phyloP scores from a whole-genome alignment of 78 protist species.

The Chrysochromulina tobinii region DNA sequence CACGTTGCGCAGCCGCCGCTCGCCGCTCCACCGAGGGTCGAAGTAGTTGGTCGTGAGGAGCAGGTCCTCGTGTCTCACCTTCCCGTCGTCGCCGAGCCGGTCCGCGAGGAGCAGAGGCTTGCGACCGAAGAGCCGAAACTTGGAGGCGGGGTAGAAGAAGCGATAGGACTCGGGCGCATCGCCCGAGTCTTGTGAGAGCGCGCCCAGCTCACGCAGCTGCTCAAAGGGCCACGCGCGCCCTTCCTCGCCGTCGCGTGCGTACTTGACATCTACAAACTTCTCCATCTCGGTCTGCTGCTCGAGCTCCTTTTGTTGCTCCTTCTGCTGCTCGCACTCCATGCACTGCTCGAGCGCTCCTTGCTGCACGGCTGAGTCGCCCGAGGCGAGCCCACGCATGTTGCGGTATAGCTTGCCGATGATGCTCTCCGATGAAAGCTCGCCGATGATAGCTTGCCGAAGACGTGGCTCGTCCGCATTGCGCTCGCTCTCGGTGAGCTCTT shows the following conservation, averaged over 20 bases:
- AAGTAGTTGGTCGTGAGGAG: constrained; percentile 43
- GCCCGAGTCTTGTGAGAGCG: too few species aligned
- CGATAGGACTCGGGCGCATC: not conserved
- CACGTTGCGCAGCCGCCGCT: constrained; percentile 58
- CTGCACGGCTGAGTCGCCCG: not conserved
- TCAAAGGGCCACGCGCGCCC: not conserved
- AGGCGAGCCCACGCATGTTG: not conserved
- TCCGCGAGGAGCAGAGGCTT: constrained; percentile 18
- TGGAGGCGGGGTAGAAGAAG: constrained; percentile 26
- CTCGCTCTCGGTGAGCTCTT: not conserved
- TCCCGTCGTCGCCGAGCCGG: too few species aligned
- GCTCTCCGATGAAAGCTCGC: not conserved
- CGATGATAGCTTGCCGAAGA: not conserved
- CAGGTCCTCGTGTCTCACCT: not conserved
- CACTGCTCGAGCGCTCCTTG: not conserved
- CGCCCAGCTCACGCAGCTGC: not conserved
- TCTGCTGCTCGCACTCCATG: not conserved
- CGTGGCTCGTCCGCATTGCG: not conserved
- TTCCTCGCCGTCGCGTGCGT: constrained; percentile 14
- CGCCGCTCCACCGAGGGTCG: constrained; percentile 47
- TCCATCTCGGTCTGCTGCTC: constrained; percentile 45
- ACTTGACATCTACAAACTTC: constrained; percentile 18
- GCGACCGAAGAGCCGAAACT: not conserved
- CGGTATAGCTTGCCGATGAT: too few species aligned
- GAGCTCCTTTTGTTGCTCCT: constrained; percentile 43